phyloP scores from a whole-genome alignment of 2,329 filamentous ascomycete genomes.

The Talaromyces piceae region DNA sequence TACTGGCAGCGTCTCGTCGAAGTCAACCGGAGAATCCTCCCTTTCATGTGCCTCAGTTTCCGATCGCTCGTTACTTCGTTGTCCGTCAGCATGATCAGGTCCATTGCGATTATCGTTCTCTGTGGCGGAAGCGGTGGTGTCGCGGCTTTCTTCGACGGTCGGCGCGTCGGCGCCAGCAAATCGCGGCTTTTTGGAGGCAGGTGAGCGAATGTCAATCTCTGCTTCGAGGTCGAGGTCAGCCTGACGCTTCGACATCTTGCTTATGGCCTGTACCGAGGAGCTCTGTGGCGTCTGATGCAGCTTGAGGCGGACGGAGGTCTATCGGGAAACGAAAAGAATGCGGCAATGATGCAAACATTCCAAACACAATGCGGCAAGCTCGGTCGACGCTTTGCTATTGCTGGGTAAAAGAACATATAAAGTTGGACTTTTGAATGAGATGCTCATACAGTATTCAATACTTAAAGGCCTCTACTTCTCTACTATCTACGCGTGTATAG shows the following conservation, averaged over 20 bases:
- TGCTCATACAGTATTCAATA: not conserved
- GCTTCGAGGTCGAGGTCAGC: conserved; percentile 38
- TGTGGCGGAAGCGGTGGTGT: conserved; percentile 21
- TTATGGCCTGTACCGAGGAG: not conserved
- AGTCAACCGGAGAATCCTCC: conserved; percentile 24
- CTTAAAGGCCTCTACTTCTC: not conserved
- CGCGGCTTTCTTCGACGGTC: conserved; percentile 10
- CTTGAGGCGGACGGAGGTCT: not conserved
- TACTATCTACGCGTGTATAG: not conserved
- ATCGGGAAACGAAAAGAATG: conserved; percentile 12
- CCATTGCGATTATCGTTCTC: conserved; percentile 31
- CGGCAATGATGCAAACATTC: conserved; percentile 20
- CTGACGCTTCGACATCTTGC: conserved; percentile 40
- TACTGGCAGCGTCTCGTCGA: conserved; percentile 30
- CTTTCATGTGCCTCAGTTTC: conserved; percentile 23
- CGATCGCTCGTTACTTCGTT: conserved; percentile 54
- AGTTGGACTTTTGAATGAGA: too few species aligned
- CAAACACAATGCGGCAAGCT: too few species aligned
- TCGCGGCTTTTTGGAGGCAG: conserved; percentile 38
- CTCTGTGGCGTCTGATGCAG: not conserved
- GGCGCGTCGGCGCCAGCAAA: conserved; percentile 29
- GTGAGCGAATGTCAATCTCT: conserved; percentile 28
- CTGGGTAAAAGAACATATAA: too few species aligned
- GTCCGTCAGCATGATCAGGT: conserved; percentile 52
- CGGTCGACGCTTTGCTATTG: too few species aligned